phyloP scores from a whole-genome alignment of 306 rosid genomes.

The Coriaria nepalensis region DNA sequence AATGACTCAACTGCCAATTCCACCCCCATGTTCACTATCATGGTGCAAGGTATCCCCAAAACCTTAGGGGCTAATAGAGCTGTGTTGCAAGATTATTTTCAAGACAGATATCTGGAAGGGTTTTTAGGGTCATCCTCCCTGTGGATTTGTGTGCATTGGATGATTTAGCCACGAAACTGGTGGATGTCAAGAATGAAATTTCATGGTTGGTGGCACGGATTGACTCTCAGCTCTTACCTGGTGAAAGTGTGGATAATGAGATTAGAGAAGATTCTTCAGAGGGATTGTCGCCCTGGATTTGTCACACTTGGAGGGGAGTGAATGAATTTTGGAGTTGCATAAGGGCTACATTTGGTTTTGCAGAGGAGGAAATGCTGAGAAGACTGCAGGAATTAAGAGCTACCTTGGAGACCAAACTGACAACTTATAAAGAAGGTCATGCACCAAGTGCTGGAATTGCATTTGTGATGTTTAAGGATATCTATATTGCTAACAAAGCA shows the following conservation, averaged over 20 bases:
- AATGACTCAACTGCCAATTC: conserved; percentile 58
- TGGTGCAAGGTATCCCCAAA: conserved; percentile 91
- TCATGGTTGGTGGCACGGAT: conserved; percentile 69
- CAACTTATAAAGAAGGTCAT: conserved; percentile 67
- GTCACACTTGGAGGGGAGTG: conserved; percentile 25
- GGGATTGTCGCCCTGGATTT: conserved; percentile 25
- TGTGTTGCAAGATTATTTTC: conserved; percentile 64
- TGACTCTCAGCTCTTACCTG: conserved; percentile 54
- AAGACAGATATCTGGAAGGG: conserved; percentile 79
- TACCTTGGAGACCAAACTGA: conserved; percentile 69
- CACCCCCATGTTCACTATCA: conserved; percentile 74
- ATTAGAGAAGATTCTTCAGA: conserved; percentile 7
- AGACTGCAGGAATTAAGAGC: conserved; percentile 73
- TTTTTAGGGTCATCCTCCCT: conserved; percentile 60
- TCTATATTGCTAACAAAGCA: conserved; percentile 82
- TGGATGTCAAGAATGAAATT: conserved; percentile 59
- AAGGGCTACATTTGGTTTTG: conserved; percentile 45
- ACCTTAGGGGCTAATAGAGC: conserved; percentile 50
- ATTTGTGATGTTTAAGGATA: conserved; percentile 85
- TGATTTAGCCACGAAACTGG: conserved; percentile 58
- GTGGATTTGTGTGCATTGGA: conserved; percentile 96
- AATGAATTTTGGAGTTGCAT: conserved; percentile 25
- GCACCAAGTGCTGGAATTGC: conserved; percentile 87
- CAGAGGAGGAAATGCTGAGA: conserved; percentile 63
- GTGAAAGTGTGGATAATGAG: conserved; percentile 26